A percentile compares a stretch with the other conserved stretches of the same genome.
These are phyloP conservation scores for Isoetes engelmannii DNA, from an alignment of 83 land plant genomes.

Conservation along the genomic window DNA sequence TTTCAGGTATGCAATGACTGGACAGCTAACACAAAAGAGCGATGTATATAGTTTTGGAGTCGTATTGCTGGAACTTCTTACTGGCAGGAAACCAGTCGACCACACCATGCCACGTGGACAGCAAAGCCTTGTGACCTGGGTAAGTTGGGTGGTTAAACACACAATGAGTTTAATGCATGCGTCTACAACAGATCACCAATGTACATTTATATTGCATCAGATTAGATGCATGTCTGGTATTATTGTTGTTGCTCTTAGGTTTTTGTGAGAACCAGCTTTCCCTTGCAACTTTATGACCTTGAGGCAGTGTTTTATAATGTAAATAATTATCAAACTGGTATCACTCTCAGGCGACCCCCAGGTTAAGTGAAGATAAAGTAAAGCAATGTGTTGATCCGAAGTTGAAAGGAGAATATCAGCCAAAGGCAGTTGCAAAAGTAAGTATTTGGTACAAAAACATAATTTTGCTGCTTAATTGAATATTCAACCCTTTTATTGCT, in stretches of 20 bases:
- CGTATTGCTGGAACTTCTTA: constrained; percentile 51
- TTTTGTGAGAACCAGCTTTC: too few species aligned
- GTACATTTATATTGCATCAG: too few species aligned
- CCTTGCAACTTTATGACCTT: too few species aligned
- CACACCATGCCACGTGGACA: constrained; percentile 78
- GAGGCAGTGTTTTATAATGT: not conserved
- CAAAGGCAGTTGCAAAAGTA: constrained; percentile 42
- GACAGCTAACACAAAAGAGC: constrained; percentile 67
- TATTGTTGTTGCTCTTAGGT: too few species aligned
- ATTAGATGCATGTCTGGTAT: too few species aligned
- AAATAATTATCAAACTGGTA: not conserved
- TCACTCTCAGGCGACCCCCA: constrained; percentile 34
- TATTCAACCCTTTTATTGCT: constrained; percentile 4
- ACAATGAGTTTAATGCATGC: too few species aligned
- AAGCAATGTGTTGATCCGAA: constrained; percentile 43
- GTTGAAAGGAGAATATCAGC: constrained; percentile 39
- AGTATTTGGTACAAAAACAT: constrained; percentile 1
- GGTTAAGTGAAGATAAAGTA: constrained; percentile 41
- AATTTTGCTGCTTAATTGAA: not conserved
- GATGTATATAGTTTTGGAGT: constrained; percentile 49
- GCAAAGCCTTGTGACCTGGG: constrained; percentile 79
- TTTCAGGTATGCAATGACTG: constrained; percentile 69
- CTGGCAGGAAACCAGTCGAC: constrained; percentile 74
- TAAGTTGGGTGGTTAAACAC: constrained; percentile 11
- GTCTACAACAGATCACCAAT: too few species aligned